Percentiles rank a stretch among this genome's conserved stretches.
Evolutionary conservation across 2,329 filamentous ascomycete species (phyloP).

Genomic region (Malbranchea cinnamomea): DNA sequence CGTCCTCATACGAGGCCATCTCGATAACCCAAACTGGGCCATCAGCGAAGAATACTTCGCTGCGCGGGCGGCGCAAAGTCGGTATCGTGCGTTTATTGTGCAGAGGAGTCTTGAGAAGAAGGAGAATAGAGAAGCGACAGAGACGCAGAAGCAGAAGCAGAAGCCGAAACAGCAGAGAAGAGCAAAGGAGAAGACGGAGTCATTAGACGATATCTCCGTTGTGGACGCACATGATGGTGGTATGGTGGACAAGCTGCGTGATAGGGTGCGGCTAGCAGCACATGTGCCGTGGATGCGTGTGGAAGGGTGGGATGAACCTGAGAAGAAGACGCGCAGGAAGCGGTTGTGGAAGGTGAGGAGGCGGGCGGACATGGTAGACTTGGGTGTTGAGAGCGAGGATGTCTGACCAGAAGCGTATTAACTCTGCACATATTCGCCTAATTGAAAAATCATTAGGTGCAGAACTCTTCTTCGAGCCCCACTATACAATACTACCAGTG

Average conservation of each 20-base stretch:
- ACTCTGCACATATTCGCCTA: no score
- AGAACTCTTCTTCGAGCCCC: no score
- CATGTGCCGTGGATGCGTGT: slow-evolving; percentile 29
- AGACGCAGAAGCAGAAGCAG: not conserved
- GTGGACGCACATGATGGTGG: not conserved
- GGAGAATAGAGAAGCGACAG: slow-evolving; percentile 8
- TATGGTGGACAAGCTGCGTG: slow-evolving; percentile 16
- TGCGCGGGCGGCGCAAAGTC: slow-evolving; percentile 22
- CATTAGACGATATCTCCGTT: not conserved
- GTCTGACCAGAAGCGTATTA: no score
- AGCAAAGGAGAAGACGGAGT: slow-evolving; percentile 3
- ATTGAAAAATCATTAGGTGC: no score
- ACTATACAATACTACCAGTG: no score
- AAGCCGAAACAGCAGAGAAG: not conserved
- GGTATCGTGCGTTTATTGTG: slow-evolving; percentile 15
- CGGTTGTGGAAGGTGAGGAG: slow-evolving; percentile 27
- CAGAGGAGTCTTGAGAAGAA: no score
- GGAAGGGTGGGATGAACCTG: slow-evolving; percentile 17
- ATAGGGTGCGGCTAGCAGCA: slow-evolving; percentile 22
- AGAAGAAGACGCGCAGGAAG: slow-evolving; percentile 15
- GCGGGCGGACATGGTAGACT: slow-evolving; percentile 18
- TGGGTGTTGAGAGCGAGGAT: slow-evolving; percentile 22
- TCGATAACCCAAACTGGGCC: slow-evolving; percentile 32
- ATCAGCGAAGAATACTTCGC: slow-evolving; percentile 29
- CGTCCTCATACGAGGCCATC: slow-evolving; percentile 33